Conservation (phyloP, 768 basidiomycete genomes). For the Tulasnella sp. region DNA sequence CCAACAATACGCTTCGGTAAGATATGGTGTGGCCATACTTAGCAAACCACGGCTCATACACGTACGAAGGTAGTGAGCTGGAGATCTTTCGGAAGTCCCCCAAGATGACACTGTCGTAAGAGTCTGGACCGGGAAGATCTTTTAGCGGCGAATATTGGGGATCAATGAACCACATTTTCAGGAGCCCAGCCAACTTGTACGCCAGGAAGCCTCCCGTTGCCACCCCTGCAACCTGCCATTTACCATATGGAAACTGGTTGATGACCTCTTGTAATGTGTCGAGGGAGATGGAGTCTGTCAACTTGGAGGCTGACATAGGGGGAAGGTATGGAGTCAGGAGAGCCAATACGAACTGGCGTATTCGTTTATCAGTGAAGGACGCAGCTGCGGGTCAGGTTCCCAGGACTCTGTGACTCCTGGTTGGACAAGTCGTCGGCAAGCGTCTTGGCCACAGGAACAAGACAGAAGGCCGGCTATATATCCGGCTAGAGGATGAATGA, state of each 20-base stretch:
- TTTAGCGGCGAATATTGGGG: slow-evolving; percentile 3
- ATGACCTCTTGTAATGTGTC: not conserved
- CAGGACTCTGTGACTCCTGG: too few relatives aligned
- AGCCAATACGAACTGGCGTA: not conserved
- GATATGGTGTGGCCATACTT: slow-evolving; percentile 48
- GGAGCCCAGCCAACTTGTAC: not conserved
- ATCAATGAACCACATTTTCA: slow-evolving; percentile 2
- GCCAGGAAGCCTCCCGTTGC: not conserved
- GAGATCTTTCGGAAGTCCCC: slow-evolving; percentile 48
- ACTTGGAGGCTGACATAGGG: not conserved
- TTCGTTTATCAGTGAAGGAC: not conserved
- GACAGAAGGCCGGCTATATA: too few relatives aligned
- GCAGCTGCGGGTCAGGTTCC: too few relatives aligned
- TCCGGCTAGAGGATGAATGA: too few relatives aligned
- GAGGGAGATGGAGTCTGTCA: not conserved
- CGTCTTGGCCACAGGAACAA: not conserved
- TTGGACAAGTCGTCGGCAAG: not conserved
- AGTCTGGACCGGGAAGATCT: slow-evolving; percentile 6
- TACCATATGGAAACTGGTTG: not conserved
- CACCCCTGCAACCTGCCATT: not conserved
- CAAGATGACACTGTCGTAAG: slow-evolving; percentile 36
- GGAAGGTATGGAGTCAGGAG: not conserved
- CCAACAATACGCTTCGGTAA: slow-evolving; percentile 42
- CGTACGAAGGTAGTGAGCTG: slow-evolving; percentile 36
- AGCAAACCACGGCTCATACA: slow-evolving; percentile 49